Evolutionary conservation across 2,329 filamentous ascomycete species (phyloP).

Genomic region (Pseudogymnoascus sp.): DNA sequence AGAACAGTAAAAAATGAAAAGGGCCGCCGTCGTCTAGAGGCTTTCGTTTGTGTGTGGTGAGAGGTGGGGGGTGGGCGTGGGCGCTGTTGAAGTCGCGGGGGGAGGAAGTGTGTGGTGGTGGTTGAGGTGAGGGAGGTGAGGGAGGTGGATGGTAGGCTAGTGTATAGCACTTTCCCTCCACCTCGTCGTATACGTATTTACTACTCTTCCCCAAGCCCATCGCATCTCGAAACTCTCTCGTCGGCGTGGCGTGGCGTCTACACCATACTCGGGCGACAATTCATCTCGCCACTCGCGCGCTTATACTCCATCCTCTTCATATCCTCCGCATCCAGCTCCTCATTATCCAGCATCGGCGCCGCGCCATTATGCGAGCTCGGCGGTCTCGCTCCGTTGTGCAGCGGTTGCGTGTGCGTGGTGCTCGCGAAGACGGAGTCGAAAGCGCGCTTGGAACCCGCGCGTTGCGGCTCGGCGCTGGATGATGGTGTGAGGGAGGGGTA

Average conservation of each 20-base stretch:
- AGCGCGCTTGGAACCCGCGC: conserved; percentile 20
- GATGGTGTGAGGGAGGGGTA: conserved; percentile 10
- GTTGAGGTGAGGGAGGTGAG: background rate
- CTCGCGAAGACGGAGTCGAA: conserved; percentile 21
- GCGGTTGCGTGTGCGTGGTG: conserved; percentile 26
- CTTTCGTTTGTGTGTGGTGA: background rate
- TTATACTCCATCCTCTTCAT: conserved; percentile 20
- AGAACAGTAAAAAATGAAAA: background rate
- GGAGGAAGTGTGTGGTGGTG: background rate
- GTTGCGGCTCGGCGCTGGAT: conserved; percentile 17
- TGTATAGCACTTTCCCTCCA: background rate
- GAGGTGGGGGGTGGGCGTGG: background rate
- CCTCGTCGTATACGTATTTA: background rate
- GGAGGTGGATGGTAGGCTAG: background rate
- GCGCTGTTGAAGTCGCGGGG: background rate
- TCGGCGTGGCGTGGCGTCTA: no score
- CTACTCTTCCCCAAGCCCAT: background rate
- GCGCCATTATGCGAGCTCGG: conserved; percentile 20
- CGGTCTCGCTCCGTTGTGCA: conserved; percentile 37
- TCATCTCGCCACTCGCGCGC: conserved; percentile 25
- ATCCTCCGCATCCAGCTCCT: conserved; percentile 10
- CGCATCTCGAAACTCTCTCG: no score
- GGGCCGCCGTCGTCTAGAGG: background rate
- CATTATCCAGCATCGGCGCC: conserved; percentile 14
- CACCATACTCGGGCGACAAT: no score